phyloP scores from a whole-genome alignment of 768 basidiomycete species.

The Pulveroboletus ravenelii region DNA sequence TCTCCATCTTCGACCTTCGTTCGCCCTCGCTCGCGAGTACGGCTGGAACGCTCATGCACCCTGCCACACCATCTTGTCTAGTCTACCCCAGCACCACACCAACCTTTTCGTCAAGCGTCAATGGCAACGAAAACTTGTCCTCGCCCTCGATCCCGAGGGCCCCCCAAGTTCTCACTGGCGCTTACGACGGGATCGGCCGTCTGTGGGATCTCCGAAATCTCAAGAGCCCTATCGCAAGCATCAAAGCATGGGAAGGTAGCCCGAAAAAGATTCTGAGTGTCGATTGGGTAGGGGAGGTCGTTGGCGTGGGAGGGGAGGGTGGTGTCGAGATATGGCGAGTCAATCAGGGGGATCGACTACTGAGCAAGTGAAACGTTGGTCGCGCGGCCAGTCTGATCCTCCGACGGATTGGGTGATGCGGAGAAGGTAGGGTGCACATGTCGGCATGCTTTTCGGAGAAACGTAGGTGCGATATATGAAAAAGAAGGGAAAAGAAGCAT shows the following conservation, averaged over 20 bases:
- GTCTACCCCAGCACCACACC: not conserved
- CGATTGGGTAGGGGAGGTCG: constrained; percentile 53
- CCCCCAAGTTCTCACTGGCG: constrained; percentile 63
- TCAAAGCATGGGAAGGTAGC: constrained; percentile 52
- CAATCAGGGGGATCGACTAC: constrained; percentile 26
- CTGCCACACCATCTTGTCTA: not conserved
- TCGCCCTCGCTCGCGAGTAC: not conserved
- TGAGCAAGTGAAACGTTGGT: not conserved
- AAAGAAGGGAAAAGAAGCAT: too few relatives aligned
- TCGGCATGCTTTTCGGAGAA: too few relatives aligned
- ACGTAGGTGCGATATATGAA: too few relatives aligned
- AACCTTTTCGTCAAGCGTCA: not conserved
- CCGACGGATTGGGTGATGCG: too few relatives aligned
- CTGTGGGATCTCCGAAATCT: constrained; percentile 76
- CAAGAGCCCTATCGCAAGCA: constrained; percentile 58
- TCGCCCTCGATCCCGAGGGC: not conserved
- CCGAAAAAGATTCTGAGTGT: constrained; percentile 53
- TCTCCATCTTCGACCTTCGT: not conserved
- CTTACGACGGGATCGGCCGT: constrained; percentile 73
- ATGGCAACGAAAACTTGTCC: not conserved
- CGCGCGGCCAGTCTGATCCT: not conserved
- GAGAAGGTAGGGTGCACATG: too few relatives aligned
- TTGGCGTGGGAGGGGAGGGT: constrained; percentile 53
- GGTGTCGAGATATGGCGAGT: constrained; percentile 64
- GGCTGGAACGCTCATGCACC: not conserved